Conservation (phyloP, 73 alveolate genomes). For the Paramecium sonneborni region DNA sequence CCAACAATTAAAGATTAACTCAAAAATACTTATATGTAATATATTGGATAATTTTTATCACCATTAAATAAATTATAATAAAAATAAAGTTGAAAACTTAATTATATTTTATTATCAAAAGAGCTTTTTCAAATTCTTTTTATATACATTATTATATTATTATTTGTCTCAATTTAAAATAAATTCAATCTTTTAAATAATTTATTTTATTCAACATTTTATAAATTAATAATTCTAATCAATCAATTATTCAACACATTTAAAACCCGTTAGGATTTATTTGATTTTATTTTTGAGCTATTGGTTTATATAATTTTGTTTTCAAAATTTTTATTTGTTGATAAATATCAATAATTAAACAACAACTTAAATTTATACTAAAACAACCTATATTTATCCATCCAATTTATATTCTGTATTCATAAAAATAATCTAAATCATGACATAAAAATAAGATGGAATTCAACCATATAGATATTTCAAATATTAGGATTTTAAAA, state of each 20-base stretch:
- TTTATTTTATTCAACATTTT: too few relatives aligned
- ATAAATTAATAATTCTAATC: neutral
- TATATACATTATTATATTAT: neutral
- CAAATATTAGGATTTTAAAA: neutral
- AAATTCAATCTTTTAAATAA: too few relatives aligned
- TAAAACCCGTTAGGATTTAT: neutral
- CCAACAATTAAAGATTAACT: conserved; percentile 45
- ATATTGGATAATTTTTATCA: conserved; percentile 23
- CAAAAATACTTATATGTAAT: conserved; percentile 18
- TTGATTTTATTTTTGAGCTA: neutral
- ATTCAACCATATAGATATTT: neutral
- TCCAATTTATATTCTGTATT: neutral
- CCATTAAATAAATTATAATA: neutral
- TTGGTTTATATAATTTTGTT: neutral
- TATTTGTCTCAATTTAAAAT: neutral
- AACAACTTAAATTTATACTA: neutral
- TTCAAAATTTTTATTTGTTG: neutral
- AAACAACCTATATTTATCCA: neutral
- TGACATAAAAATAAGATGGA: neutral
- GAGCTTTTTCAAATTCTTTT: too few relatives aligned
- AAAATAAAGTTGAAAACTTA: neutral
- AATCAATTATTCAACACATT: neutral
- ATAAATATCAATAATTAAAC: neutral
- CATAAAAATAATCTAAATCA: neutral
- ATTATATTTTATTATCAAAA: neutral